phyloP scores from a whole-genome alignment of 768 basidiomycete genomes.

The Cystofilobasidium macerans region DNA sequence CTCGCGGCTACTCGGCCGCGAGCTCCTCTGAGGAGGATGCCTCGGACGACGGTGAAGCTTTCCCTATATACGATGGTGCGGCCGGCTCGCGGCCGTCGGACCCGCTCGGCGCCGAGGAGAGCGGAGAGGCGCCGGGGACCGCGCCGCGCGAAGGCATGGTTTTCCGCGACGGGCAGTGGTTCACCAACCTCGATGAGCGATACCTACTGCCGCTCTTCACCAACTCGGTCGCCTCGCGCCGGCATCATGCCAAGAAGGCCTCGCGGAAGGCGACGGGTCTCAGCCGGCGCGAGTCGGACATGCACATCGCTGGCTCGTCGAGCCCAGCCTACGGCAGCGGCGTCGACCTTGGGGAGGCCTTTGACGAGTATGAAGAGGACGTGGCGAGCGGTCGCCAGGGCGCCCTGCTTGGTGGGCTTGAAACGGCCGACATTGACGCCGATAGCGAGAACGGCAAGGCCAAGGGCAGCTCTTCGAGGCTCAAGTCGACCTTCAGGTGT shows the following conservation, averaged over 20 bases:
- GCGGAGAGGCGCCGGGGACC: constrained; percentile 28
- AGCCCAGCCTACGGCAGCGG: constrained; percentile 4
- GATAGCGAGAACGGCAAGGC: constrained; percentile 11
- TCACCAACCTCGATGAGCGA: constrained; percentile 86
- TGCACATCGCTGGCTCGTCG: not conserved
- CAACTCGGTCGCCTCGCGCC: constrained; percentile 76
- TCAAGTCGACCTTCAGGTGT: not conserved
- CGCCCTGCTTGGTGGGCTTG: constrained; percentile 4
- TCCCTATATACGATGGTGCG: constrained; percentile 43
- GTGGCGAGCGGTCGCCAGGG: not conserved
- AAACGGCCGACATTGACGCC: constrained; percentile 21
- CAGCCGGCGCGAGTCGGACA: not conserved
- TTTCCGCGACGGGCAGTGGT: constrained; percentile 73
- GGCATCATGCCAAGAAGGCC: constrained; percentile 59
- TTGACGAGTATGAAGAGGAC: constrained; percentile 3
- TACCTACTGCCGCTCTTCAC: constrained; percentile 88
- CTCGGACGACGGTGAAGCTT: constrained; percentile 61
- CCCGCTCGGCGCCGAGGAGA: constrained; percentile 30
- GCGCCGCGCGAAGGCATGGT: constrained; percentile 34
- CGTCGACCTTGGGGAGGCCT: not conserved
- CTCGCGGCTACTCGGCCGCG: constrained; percentile 15
- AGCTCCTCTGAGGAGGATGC: constrained; percentile 18
- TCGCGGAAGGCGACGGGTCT: constrained; percentile 17
- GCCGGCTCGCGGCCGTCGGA: constrained; percentile 26
- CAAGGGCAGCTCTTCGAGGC: not conserved